phyloP scores from a whole-genome alignment of 345 rosid genomes.

The Linum lewisii region DNA sequence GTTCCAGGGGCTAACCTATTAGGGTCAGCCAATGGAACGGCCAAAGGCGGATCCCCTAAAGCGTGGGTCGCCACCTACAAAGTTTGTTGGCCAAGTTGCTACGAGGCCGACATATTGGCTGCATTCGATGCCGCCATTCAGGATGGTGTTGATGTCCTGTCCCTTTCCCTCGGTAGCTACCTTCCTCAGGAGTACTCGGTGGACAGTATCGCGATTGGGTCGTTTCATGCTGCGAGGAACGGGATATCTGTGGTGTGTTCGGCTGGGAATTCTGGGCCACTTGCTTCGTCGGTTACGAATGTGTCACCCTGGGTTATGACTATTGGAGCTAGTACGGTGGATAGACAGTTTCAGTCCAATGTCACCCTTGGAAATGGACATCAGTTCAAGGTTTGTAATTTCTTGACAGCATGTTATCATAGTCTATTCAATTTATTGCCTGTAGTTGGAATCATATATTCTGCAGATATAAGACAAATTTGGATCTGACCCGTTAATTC shows the following conservation, averaged over 20 bases:
- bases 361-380: constrained; percentile 15
- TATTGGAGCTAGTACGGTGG: constrained; percentile 15
- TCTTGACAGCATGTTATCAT: no score
- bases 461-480: no score
- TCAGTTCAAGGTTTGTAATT: constrained; percentile 11
- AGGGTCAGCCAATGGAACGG: constrained; percentile 13
- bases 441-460: no score
- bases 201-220: constrained; percentile 5
- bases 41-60: constrained; percentile 13
- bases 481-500: no score
- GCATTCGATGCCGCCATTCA: constrained; percentile 15
- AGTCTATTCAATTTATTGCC: no score
- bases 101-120: constrained; percentile 14
- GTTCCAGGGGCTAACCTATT: constrained; percentile 10
- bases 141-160: constrained; percentile 16
- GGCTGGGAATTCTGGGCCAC: constrained; percentile 10
- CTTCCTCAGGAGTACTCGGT: background rate
- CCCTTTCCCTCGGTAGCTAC: constrained; percentile 6
- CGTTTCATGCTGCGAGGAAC: constrained; percentile 11
- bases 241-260: constrained; percentile 17
- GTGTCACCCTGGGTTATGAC: constrained; percentile 17
- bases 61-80: constrained; percentile 12
- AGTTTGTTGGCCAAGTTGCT: background rate
- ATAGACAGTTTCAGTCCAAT: constrained; percentile 8
- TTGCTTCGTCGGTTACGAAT: background rate